These are phyloP conservation scores for Fermentozyma sake DNA, from an alignment of 1,139 yeast genomes.

Conservation along the genomic window DNA sequence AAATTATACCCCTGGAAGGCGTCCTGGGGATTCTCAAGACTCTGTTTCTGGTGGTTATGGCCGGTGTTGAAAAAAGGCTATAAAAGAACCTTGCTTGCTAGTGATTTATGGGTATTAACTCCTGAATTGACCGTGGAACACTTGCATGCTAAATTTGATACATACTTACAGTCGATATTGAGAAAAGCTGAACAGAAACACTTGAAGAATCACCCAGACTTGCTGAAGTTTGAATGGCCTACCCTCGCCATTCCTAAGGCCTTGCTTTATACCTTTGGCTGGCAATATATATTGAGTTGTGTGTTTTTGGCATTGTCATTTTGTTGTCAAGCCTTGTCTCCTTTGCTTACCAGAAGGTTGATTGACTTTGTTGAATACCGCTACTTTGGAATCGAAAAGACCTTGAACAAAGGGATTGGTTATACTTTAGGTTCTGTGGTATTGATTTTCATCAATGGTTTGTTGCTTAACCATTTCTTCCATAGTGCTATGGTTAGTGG, in stretches of 20 bases:
- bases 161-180: conserved; percentile 20
- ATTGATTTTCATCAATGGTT: conserved; percentile 37
- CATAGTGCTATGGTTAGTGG: conserved; percentile 46
- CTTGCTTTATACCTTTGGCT: conserved; percentile 33
- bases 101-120: conserved; percentile 37
- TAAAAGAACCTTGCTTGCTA: conserved; percentile 37
- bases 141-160: conserved; percentile 32
- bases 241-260: conserved; percentile 31
- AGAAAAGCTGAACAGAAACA: conserved; percentile 20
- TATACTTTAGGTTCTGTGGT: conserved; percentile 39
- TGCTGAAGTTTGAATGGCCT: conserved; percentile 35
- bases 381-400: conserved; percentile 30
- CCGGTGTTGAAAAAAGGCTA: conserved; percentile 40
- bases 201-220: conserved; percentile 18
- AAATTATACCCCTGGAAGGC: conserved; percentile 34
- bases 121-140: conserved; percentile 35
- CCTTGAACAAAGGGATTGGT: conserved; percentile 36
- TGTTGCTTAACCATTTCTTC: conserved; percentile 40
- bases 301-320: conserved; percentile 35
- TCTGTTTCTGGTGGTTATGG: conserved; percentile 39
- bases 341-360: conserved; percentile 35
- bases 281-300: conserved; percentile 33
- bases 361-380: conserved; percentile 39
- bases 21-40: conserved; percentile 20
- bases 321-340: conserved; percentile 37